Base-by-base conservation (phyloP, 176 grass and related monocot species). In the Olyra latifolia region DNA sequence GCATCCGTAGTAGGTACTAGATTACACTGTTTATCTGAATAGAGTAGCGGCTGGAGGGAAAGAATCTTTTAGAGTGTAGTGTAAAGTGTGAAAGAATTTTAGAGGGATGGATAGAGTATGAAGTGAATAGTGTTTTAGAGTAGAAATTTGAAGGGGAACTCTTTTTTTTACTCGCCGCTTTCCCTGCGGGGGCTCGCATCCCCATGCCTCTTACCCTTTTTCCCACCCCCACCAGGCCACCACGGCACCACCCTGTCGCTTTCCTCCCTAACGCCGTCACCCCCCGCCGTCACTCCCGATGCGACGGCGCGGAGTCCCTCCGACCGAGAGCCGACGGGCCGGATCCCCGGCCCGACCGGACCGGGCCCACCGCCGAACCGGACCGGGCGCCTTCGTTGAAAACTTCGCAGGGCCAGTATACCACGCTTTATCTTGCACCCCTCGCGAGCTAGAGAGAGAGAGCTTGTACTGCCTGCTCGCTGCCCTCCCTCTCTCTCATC, bases 381-480 rank as follows among this genome's bases (percentile, higher is more conserved):
- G 39, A 48, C 77, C 35, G 82, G 82, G 65, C 49, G 76, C 35
- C 84, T 87, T 87, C 84, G 84, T 93, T 88, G 91, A 90, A 90
- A 88, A 40, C 83, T 88, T 93, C 82, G 74, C 91, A 79, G 82
- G 80, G 75, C 47, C 76, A 80, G 71, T 84, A 75, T 77, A 64
- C 74, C 77, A 78, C 81, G 81, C 87, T 85, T 72, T 90, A 87
- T 82, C 84, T 85, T 63, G 77, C 81, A 69, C 62, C 69, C 76
- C 84, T 82, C 77, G 63, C 66, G 74, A 73, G 54, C 71, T 35
- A 45, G 62, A 80, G 45, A 75, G 72, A 41, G 62, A 27, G 73
- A 72, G 42, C 58, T 47, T 32, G 10, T 73, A 35, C 29, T 29
- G 30, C 46, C 6, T 27, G 24, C 56, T 59, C 72, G 42, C 57